Conservation (phyloP, 192 early-diverging fungal species). For the Linnemannia zychae region DNA sequence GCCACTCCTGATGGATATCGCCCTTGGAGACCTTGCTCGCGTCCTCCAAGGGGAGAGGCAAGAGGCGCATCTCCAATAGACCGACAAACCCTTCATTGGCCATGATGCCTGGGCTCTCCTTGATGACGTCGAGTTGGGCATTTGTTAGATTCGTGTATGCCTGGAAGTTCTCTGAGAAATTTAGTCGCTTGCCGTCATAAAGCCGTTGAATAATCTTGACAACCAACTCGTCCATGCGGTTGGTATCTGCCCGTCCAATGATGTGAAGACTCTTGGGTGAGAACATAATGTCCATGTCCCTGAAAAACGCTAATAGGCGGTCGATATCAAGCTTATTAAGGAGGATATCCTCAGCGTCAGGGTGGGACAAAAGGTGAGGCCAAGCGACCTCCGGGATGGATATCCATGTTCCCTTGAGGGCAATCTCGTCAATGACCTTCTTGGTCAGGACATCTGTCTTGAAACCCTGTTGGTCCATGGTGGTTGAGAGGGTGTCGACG, state of each 20-base stretch:
- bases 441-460: background rate
- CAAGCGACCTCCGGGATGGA: slow-evolving; percentile 10
- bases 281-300: slow-evolving; percentile 1
- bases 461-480: slow-evolving; percentile 14
- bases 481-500: slow-evolving; percentile 14
- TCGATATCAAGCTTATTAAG: background rate
- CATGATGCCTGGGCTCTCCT: slow-evolving; percentile 6
- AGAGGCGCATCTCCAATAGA: slow-evolving; percentile 26
- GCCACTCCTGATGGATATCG: slow-evolving; percentile 22
- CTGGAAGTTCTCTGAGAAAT: background rate
- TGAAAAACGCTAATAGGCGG: slow-evolving; percentile 7
- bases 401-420: background rate
- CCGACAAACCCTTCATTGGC: slow-evolving; percentile 46
- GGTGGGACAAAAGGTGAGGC: slow-evolving; percentile 26
- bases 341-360: slow-evolving; percentile 4
- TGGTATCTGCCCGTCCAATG: slow-evolving; percentile 11
- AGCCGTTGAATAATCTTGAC: slow-evolving; percentile 21
- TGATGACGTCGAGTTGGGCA: slow-evolving; percentile 26
- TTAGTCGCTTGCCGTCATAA: background rate
- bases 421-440: slow-evolving; percentile 13
- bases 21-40: background rate
- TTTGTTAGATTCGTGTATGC: slow-evolving; percentile 15
- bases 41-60: background rate
- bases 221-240: slow-evolving; percentile 14
- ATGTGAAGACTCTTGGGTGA: slow-evolving; percentile 20